These are phyloP conservation scores for Neofusicoccum kwambonambiense DNA, from an alignment of 2,329 filamentous ascomycete species.

Conservation along the genomic window DNA sequence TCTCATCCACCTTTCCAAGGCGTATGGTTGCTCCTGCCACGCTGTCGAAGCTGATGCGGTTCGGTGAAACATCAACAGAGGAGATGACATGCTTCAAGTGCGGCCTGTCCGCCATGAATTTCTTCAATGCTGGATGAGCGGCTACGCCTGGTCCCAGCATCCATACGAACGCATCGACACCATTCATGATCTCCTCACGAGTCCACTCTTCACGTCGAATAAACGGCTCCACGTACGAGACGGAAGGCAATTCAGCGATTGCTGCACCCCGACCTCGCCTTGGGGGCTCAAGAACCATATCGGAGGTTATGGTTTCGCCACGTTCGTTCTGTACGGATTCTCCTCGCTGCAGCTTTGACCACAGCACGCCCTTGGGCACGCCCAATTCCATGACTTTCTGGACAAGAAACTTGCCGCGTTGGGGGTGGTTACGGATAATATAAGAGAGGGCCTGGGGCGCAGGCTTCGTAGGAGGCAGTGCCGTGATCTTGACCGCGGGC, in stretches of 20 bases:
- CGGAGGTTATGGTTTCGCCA: slow-evolving; percentile 72
- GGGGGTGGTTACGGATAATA: slow-evolving; percentile 69
- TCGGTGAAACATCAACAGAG: slow-evolving; percentile 70
- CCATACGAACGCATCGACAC: slow-evolving; percentile 74
- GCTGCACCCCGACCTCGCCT: slow-evolving; percentile 72
- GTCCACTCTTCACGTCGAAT: slow-evolving; percentile 72
- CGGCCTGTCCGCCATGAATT: slow-evolving; percentile 66
- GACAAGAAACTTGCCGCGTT: slow-evolving; percentile 77
- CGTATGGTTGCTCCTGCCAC: slow-evolving; percentile 66
- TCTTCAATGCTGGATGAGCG: slow-evolving; percentile 60
- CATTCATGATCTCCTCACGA: slow-evolving; percentile 61
- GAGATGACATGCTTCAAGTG: slow-evolving; percentile 74
- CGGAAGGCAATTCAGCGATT: slow-evolving; percentile 73
- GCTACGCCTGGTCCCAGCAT: slow-evolving; percentile 69
- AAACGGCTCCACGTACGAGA: slow-evolving; percentile 68
- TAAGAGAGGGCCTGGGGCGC: slow-evolving; percentile 76
- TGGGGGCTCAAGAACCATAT: slow-evolving; percentile 75
- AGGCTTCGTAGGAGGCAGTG: slow-evolving; percentile 67
- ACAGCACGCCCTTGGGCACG: slow-evolving; percentile 61
- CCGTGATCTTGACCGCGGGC: slow-evolving; percentile 66
- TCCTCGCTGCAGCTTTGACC: slow-evolving; percentile 61
- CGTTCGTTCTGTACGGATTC: slow-evolving; percentile 61
- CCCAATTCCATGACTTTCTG: slow-evolving; percentile 63
- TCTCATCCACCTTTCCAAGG: slow-evolving; percentile 69
- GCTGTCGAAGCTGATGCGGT: slow-evolving; percentile 70